Conservation (phyloP, 345 rosid species). For the Rhizophora mangle region DNA sequence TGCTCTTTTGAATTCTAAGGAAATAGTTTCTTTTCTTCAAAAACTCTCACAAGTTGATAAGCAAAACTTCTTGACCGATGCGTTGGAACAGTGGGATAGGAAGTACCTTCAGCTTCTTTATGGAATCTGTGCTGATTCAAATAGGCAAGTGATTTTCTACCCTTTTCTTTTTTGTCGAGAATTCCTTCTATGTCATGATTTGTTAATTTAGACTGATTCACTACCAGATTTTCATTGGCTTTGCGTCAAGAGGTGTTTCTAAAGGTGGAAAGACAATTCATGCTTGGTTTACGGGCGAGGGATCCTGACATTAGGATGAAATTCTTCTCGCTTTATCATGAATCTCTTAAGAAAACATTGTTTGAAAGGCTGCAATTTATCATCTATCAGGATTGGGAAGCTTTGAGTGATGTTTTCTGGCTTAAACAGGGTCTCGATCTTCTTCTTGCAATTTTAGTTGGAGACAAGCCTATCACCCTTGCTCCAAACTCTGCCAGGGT, state of each 20-base stretch:
- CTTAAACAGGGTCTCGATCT: slow-evolving; percentile 99
- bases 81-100: slow-evolving; percentile 86
- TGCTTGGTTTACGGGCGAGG: slow-evolving; percentile 94
- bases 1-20: slow-evolving; percentile 69
- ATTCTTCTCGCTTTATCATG: slow-evolving; percentile 81
- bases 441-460: slow-evolving; percentile 82
- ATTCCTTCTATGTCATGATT: slow-evolving; percentile 11
- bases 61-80: slow-evolving; percentile 62
- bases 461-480: slow-evolving; percentile 82
- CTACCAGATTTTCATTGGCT: slow-evolving; percentile 53
- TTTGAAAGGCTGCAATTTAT: slow-evolving; percentile 81
- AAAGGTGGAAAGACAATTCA: slow-evolving; percentile 95
- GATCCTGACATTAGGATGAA: slow-evolving; percentile 90
- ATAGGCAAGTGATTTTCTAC: slow-evolving; percentile 47
- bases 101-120: slow-evolving; percentile 91
- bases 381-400: slow-evolving; percentile 98
- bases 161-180: slow-evolving; percentile 13
- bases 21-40: slow-evolving; percentile 73
- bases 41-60: slow-evolving; percentile 91
- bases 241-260: slow-evolving; percentile 89
- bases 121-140: slow-evolving; percentile 84
- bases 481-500: slow-evolving; percentile 98
- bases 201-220: slow-evolving; percentile 25
- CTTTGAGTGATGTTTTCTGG: slow-evolving; percentile 98
- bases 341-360: slow-evolving; percentile 70